A percentile compares a stretch with the other conserved stretches of the same genome.
Conservation (phyloP, 2,329 filamentous ascomycete genomes). For the Pseudonectria foliicola region DNA sequence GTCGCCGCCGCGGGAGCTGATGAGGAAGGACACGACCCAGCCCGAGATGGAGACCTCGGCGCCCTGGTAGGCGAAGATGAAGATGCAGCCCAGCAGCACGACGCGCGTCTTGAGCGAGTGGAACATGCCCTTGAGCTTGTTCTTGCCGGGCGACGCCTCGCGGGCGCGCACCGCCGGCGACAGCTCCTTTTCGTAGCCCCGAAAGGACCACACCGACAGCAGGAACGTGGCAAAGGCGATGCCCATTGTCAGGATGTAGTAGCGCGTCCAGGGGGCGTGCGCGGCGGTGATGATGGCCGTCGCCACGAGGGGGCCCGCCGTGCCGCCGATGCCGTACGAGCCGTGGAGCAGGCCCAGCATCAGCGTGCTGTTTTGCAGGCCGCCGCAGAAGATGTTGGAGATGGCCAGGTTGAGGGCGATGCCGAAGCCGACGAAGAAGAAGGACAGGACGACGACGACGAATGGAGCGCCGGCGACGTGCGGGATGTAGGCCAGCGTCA, state of each 20-base stretch:
- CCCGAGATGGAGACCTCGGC: slow-evolving; percentile 78
- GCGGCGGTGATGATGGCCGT: slow-evolving; percentile 60
- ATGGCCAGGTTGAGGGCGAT: slow-evolving; percentile 50
- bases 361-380: slow-evolving; percentile 45
- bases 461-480: slow-evolving; percentile 65
- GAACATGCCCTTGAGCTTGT: slow-evolving; percentile 36
- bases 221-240: slow-evolving; percentile 50
- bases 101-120: slow-evolving; percentile 44
- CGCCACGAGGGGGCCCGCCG: slow-evolving; percentile 63
- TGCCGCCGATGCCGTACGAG: slow-evolving; percentile 59
- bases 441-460: slow-evolving; percentile 57
- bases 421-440: slow-evolving; percentile 59
- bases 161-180: slow-evolving; percentile 28
- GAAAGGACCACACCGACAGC: slow-evolving; percentile 61
- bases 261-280: slow-evolving; percentile 58
- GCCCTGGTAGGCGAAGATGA: slow-evolving; percentile 82
- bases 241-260: slow-evolving; percentile 61
- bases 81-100: slow-evolving; percentile 68
- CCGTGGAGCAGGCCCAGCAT: slow-evolving; percentile 60
- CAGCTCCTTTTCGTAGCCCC: slow-evolving; percentile 58
- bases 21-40: slow-evolving; percentile 82
- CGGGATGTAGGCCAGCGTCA: slow-evolving; percentile 56
- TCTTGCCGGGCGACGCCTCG: slow-evolving; percentile 15
- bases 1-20: slow-evolving; percentile 62
- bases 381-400: slow-evolving; percentile 52